Percentiles rank a stretch among this genome's conserved stretches.
These are phyloP conservation scores for Cryptosporidium ryanae DNA, from an alignment of 169 alveolate species.

Conservation along the genomic window DNA sequence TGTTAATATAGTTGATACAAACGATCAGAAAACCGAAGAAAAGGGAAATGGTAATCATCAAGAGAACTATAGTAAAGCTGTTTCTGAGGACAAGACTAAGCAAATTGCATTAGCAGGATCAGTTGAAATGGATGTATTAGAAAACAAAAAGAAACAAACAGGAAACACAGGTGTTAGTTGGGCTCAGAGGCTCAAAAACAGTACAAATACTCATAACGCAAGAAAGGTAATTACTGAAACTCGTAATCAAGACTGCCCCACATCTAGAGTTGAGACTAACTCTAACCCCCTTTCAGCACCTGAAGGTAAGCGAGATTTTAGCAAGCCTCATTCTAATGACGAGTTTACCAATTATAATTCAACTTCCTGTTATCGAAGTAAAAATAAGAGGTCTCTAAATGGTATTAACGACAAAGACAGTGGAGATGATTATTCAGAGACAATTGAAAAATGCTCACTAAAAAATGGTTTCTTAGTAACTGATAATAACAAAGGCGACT, in stretches of 20 bases:
- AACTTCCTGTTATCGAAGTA: too few relatives aligned
- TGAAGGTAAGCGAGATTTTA: constrained; percentile 5
- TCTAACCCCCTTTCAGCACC: neutral
- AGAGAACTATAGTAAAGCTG: neutral
- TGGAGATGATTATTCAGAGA: too few relatives aligned
- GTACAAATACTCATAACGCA: constrained; percentile 8
- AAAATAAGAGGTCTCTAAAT: too few relatives aligned
- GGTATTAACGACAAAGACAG: too few relatives aligned
- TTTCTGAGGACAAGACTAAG: neutral
- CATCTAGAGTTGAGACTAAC: neutral
- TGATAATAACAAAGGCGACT: too few relatives aligned
- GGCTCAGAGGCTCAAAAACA: constrained; percentile 71
- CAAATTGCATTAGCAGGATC: neutral
- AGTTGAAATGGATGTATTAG: neutral
- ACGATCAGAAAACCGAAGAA: constrained; percentile 13
- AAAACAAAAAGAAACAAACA: constrained; percentile 1
- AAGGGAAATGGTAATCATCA: neutral
- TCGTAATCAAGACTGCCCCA: neutral
- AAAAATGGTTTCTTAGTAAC: too few relatives aligned
- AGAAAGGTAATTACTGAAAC: constrained; percentile 1
- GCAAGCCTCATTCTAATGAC: neutral
- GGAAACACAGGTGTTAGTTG: constrained; percentile 45
- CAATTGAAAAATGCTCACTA: too few relatives aligned
- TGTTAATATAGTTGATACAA: neutral
- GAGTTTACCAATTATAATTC: too few relatives aligned